Conservation (phyloP, 2,329 filamentous ascomycete genomes). For the Aspergillus sp. region DNA sequence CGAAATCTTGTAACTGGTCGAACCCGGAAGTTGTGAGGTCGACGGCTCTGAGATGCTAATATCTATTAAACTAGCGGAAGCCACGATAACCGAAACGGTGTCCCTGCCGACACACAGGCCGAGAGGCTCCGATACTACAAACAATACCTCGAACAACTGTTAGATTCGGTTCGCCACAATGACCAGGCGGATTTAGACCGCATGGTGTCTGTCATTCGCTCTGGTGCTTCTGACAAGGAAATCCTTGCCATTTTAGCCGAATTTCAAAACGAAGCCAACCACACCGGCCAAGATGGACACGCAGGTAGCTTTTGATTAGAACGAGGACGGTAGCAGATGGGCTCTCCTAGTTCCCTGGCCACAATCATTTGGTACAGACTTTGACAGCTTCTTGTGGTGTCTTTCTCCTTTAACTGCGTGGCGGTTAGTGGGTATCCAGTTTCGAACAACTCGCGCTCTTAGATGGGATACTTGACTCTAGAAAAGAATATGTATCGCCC, state of each 20-base stretch:
- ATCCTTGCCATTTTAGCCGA: constrained; percentile 23
- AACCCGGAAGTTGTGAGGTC: not conserved
- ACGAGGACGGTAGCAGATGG: constrained; percentile 1
- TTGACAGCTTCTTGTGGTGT: not conserved
- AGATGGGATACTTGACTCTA: not conserved
- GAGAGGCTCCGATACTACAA: constrained; percentile 24
- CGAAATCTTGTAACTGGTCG: not conserved
- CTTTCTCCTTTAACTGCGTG: not conserved
- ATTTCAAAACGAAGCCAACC: constrained; percentile 1
- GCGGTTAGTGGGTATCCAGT: not conserved
- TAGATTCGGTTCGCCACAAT: constrained; percentile 23
- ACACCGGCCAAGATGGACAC: not conserved
- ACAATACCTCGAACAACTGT: constrained; percentile 25
- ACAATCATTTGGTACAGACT: not conserved
- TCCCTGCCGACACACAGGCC: not conserved
- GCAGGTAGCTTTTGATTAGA: constrained; percentile 1
- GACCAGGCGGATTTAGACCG: constrained; percentile 22
- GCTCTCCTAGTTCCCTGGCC: not conserved
- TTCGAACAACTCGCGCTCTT: not conserved
- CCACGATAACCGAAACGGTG: not conserved
- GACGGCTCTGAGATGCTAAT: constrained; percentile 4
- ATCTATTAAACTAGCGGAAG: not conserved
- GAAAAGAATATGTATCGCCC: not conserved
- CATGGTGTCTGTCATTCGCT: constrained; percentile 28
- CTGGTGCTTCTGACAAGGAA: constrained; percentile 28